phyloP scores from a whole-genome alignment of 768 basidiomycete genomes.

The Strobilomyces dryophilus region DNA sequence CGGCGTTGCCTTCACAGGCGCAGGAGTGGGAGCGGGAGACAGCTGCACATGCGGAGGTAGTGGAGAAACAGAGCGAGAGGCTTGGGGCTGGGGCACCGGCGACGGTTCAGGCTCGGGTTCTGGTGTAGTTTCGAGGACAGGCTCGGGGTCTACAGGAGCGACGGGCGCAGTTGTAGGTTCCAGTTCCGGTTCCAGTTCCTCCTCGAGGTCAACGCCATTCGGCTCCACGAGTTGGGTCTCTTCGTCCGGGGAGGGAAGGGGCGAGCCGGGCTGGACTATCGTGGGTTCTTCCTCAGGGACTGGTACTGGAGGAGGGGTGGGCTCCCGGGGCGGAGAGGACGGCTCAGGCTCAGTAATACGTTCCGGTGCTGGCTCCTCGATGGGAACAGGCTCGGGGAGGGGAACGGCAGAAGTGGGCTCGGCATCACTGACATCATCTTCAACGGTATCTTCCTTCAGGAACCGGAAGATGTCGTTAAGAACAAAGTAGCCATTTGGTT shows the following conservation, averaged over 20 bases:
- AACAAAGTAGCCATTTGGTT: conserved; percentile 98
- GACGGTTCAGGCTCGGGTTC: conserved; percentile 22
- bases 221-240: conserved; percentile 41
- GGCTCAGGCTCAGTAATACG: conserved; percentile 23
- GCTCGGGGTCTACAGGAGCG: conserved; percentile 22
- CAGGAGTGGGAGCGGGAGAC: conserved; percentile 25
- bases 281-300: conserved; percentile 38
- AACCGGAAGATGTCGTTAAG: conserved; percentile 99
- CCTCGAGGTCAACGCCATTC: conserved; percentile 35
- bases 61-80: conserved; percentile 18
- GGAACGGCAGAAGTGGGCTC: conserved; percentile 33
- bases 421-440: conserved; percentile 63
- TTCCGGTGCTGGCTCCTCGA: conserved; percentile 32
- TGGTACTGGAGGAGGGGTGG: conserved; percentile 26
- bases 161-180: conserved; percentile 26
- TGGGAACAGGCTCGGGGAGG: conserved; percentile 33
- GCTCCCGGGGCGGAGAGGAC: conserved; percentile 32
- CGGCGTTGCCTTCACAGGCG: conserved; percentile 46
- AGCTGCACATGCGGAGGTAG: conserved; percentile 27
- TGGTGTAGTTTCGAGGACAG: conserved; percentile 5
- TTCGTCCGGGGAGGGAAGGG: conserved; percentile 32
- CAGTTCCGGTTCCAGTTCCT: conserved; percentile 31
- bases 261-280: conserved; percentile 31
- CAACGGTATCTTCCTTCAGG: conserved; percentile 91
- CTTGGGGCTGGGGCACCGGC: conserved; percentile 14